Evolutionary conservation across 2,329 filamentous ascomycete genomes (phyloP).

Genomic region (Aureobasidium sp.): DNA sequence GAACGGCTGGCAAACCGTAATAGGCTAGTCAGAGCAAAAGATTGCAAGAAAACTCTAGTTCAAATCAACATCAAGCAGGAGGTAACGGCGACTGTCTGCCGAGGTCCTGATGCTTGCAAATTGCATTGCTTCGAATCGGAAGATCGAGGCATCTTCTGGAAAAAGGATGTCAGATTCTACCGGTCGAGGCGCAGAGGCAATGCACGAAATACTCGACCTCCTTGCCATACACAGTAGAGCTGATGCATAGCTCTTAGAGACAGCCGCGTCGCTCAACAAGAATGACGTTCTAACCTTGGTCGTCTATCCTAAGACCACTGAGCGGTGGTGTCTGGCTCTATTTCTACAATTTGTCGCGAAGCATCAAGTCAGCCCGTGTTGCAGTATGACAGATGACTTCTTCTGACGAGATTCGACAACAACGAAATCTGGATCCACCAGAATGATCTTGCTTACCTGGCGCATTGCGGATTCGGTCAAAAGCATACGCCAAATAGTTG

Average conservation of each 20-base stretch:
- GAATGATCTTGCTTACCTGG: no score
- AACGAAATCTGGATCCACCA: no score
- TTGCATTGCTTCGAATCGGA: not conserved
- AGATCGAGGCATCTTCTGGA: not conserved
- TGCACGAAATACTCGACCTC: not conserved
- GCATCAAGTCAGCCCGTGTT: no score
- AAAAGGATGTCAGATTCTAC: not conserved
- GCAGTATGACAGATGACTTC: no score
- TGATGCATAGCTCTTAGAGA: not conserved
- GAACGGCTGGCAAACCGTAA: constrained; percentile 51
- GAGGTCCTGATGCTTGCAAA: not conserved
- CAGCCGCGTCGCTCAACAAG: not conserved
- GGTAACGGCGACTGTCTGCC: not conserved
- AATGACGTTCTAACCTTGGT: no score
- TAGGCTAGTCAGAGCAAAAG: constrained; percentile 32
- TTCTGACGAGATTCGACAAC: no score
- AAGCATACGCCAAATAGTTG: no score
- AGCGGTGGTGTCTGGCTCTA: no score
- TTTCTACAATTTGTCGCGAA: no score
- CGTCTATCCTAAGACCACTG: no score
- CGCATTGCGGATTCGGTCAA: no score
- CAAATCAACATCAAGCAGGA: not conserved
- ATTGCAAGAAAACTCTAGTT: not conserved
- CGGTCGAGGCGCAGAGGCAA: not conserved
- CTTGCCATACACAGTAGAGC: not conserved